Evolutionary conservation across 2,329 filamentous ascomycete species (phyloP).

Genomic region (Cytospora chrysosperma): DNA sequence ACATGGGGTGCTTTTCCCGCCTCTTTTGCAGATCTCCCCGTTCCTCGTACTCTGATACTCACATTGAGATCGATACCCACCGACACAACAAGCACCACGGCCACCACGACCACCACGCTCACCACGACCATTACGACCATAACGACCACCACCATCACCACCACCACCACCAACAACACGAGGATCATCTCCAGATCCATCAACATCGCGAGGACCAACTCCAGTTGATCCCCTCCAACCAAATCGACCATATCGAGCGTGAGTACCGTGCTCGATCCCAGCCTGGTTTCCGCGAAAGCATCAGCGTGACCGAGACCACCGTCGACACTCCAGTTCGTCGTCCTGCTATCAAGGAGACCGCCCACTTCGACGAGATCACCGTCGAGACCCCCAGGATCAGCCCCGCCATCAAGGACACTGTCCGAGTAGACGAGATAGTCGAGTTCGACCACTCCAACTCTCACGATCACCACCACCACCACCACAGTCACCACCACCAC

Average conservation of each 20-base stretch:
- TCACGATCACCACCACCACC: conserved; percentile 25
- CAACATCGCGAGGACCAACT: conserved; percentile 7
- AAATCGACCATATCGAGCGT: conserved; percentile 64
- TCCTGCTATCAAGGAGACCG: conserved; percentile 35
- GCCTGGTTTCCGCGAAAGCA: conserved; percentile 45
- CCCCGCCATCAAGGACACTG: conserved; percentile 35
- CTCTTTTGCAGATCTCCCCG: background rate
- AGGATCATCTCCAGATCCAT: conserved; percentile 4
- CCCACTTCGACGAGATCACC: conserved; percentile 34
- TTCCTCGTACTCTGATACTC: conserved; percentile 50
- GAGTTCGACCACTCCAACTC: conserved; percentile 51
- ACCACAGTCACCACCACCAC: conserved; percentile 34
- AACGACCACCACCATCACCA: conserved; percentile 42
- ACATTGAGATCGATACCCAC: conserved; percentile 61
- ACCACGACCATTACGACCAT: conserved; percentile 8
- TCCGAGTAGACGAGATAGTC: conserved; percentile 59
- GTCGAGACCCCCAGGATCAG: conserved; percentile 40
- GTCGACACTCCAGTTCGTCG: conserved; percentile 39
- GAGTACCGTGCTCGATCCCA: conserved; percentile 64
- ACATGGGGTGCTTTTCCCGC: background rate
- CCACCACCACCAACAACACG: conserved; percentile 24
- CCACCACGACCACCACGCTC: conserved; percentile 44
- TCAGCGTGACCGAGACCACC: conserved; percentile 37
- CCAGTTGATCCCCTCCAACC: conserved; percentile 36
- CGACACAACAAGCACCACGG: background rate